A percentile compares a stretch with the other conserved stretches of the same genome.
phyloP scores from a whole-genome alignment of 2,329 filamentous ascomycete genomes.

The Aspergillus niger region DNA sequence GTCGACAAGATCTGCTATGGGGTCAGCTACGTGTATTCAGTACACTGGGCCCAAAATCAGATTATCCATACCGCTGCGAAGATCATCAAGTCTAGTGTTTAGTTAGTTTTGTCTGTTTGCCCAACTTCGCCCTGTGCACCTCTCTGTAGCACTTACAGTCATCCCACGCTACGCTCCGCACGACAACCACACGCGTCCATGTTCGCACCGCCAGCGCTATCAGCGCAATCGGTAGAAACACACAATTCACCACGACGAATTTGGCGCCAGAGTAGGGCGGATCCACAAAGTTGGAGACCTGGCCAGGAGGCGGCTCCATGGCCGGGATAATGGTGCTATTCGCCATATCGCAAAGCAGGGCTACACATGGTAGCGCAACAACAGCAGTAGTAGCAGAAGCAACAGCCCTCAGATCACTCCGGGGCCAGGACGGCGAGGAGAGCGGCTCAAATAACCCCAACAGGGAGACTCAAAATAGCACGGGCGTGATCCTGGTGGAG shows the following conservation, averaged over 20 bases:
- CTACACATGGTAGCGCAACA: not conserved
- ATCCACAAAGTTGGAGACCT: slow-evolving; percentile 31
- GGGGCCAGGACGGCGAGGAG: too few relatives aligned
- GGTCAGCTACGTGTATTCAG: not conserved
- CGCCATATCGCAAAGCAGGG: slow-evolving; percentile 16
- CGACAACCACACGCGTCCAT: slow-evolving; percentile 31
- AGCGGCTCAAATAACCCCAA: not conserved
- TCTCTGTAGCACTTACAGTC: slow-evolving; percentile 26
- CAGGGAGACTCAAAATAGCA: not conserved
- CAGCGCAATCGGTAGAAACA: slow-evolving; percentile 30
- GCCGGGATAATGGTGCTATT: slow-evolving; percentile 24
- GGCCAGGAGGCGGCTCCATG: slow-evolving; percentile 28
- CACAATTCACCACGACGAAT: slow-evolving; percentile 30
- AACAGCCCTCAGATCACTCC: not conserved
- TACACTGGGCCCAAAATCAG: not conserved
- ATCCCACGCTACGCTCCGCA: slow-evolving; percentile 29
- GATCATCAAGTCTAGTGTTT: slow-evolving; percentile 27
- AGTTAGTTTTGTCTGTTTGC: not conserved
- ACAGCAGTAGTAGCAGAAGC: not conserved
- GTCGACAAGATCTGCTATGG: slow-evolving; percentile 23
- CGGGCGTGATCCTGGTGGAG: too few relatives aligned
- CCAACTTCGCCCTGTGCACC: not conserved
- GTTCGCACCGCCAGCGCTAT: slow-evolving; percentile 23
- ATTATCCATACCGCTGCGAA: slow-evolving; percentile 22
- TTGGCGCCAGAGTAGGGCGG: slow-evolving; percentile 25